Base-by-base conservation (phyloP, 2,329 filamentous ascomycete species). In the Celoporthe dispersa region DNA sequence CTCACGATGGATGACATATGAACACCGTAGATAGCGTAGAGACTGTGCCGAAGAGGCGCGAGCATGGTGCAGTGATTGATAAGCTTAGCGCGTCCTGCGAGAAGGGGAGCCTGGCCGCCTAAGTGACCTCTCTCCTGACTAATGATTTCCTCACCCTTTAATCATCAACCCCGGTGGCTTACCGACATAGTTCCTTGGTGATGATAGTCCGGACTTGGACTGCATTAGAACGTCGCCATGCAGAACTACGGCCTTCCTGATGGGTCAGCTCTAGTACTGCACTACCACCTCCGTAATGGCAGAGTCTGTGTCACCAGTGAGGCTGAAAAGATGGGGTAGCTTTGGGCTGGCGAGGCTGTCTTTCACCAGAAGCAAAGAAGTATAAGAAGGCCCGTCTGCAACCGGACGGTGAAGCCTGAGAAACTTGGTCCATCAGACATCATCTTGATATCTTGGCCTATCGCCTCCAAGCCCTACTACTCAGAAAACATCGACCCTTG, bases 391-490 rank as follows among this genome's bases (percentile, higher is more conserved):
- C 25, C 11, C 11, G 44, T 57, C 31, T 37, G 41, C 35, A 28
- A n/a, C 64, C 41, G 44, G 35, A 59, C 44, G 44, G 33, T 35
- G 28, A 66, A 25, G 60, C 57, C 59, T 44, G 64, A 61, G 35
- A 9, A 37, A 25, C 48, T 51, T 62, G 63, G 12, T 57, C 55
- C 25, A 67, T 63, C 68, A 59, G 55, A 67, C 68, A 69, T 44
- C 61, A 37, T 44, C 55, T 41, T 14, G 25, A 44, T 22, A 64
- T 25, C 59, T 44, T 28, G 7, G 9, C 2, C 19, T 37, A 8
- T 3, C 22, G 0, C 6, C 14, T 33, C 8, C 31, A 35, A 60
- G 2, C 19, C 9, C 55, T 19, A 22, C 19, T 60, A 2, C 8
- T 35, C 19, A 25, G 57, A n/a, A 37, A 22, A 7, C n/a, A n/a